Conservation (phyloP, 2,329 filamentous ascomycete species). For the Monosporascus sp. region DNA sequence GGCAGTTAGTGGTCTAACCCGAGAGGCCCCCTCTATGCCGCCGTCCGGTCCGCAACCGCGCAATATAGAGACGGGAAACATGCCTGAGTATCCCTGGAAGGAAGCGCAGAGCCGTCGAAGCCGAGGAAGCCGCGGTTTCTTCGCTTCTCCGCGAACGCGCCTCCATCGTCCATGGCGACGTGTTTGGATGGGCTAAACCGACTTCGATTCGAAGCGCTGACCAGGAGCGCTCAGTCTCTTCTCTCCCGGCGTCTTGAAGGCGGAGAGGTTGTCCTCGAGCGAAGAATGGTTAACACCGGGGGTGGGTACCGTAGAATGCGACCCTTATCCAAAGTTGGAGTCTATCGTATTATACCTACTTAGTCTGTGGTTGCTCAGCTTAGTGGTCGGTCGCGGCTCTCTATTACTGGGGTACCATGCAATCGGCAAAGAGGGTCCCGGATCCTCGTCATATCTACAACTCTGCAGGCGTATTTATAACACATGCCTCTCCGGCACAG, state of each 20-base stretch:
- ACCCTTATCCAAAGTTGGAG: background rate
- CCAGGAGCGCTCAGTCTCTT: background rate
- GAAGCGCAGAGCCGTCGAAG: slow-evolving; percentile 44
- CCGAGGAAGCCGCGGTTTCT: slow-evolving; percentile 47
- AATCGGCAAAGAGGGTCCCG: too few species aligned
- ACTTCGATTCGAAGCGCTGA: background rate
- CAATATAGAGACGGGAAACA: slow-evolving; percentile 11
- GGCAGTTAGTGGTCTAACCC: slow-evolving; percentile 1
- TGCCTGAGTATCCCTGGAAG: slow-evolving; percentile 44
- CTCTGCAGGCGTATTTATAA: too few species aligned
- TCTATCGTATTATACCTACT: too few species aligned
- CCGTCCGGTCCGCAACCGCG: too few species aligned
- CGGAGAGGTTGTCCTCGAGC: background rate
- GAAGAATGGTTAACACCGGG: background rate
- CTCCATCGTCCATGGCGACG: slow-evolving; percentile 14
- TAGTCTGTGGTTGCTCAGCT: too few species aligned
- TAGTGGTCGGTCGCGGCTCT: too few species aligned
- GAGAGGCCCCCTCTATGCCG: too few species aligned
- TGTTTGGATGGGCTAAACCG: too few species aligned
- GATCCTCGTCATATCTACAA: too few species aligned
- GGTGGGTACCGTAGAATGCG: background rate
- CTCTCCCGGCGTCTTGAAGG: background rate
- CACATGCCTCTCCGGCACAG: too few species aligned
- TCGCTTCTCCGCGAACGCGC: slow-evolving; percentile 28
- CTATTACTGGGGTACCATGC: too few species aligned